Percentiles rank a stretch among this genome's conserved stretches.
Evolutionary conservation across 306 rosid species (phyloP).

Genomic region (Prinsepia uniflora): DNA sequence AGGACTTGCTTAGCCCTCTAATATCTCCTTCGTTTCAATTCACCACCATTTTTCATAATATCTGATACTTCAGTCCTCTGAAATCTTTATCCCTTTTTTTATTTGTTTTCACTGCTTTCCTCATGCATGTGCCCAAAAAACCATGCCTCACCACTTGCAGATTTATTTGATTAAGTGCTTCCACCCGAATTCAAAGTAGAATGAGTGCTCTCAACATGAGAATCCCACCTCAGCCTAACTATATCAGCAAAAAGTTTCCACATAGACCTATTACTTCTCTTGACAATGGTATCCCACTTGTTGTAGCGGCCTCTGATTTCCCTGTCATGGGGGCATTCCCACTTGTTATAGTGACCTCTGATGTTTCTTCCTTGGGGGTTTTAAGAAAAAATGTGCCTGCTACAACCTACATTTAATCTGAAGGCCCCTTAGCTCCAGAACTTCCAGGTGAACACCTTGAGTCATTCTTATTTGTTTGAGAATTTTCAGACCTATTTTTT

Average conservation of each 20-base stretch:
- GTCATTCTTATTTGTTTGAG: conserved; percentile 37
- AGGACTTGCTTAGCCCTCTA: conserved; percentile 66
- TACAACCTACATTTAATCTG: conserved; percentile 79
- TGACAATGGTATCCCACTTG: conserved; percentile 40
- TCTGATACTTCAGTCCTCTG: conserved; percentile 40
- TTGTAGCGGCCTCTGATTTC: background rate
- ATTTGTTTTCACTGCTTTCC: conserved; percentile 42
- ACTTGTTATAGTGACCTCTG: conserved; percentile 25
- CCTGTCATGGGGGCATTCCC: no score
- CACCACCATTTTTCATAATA: conserved; percentile 45
- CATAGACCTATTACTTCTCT: conserved; percentile 69
- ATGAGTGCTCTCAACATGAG: conserved; percentile 44
- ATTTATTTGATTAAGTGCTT: conserved; percentile 53
- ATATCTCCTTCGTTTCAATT: conserved; percentile 69
- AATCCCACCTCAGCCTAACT: conserved; percentile 64
- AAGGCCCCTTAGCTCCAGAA: conserved; percentile 70
- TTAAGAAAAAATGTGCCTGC: conserved; percentile 39
- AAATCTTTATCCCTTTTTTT: conserved; percentile 29
- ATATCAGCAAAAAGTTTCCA: conserved; percentile 63
- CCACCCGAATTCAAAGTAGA: conserved; percentile 50
- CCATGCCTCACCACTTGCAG: conserved; percentile 59
- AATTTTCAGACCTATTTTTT: conserved; percentile 34
- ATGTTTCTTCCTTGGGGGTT: conserved; percentile 38
- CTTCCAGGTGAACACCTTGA: conserved; percentile 46
- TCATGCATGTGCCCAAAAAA: conserved; percentile 68